phyloP scores from a whole-genome alignment of 306 rosid species.

The Luffa aegyptiaca region DNA sequence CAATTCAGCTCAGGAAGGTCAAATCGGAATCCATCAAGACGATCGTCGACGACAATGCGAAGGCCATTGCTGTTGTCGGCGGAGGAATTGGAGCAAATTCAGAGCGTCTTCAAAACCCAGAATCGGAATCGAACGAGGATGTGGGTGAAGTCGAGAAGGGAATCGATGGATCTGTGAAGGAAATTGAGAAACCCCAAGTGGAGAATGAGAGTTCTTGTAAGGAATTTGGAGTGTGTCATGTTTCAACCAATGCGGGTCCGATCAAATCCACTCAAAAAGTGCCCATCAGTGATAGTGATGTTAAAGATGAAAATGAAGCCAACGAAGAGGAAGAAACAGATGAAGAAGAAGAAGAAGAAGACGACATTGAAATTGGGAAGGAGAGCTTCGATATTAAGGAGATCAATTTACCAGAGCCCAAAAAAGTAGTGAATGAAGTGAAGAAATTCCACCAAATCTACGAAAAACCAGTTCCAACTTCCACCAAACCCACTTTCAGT shows the following conservation, averaged over 20 bases:
- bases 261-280: conserved; percentile 20
- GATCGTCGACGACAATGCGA: neutral
- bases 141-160: neutral
- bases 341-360: conserved; percentile 16
- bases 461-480: conserved; percentile 14
- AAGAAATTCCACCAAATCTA: conserved; percentile 20
- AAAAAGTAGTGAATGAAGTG: conserved; percentile 21
- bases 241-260: conserved; percentile 11
- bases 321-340: conserved; percentile 17
- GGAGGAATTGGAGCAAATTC: conserved; percentile 13
- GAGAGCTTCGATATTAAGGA: conserved; percentile 52
- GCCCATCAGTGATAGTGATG: conserved; percentile 16
- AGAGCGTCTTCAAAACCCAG: conserved; percentile 29
- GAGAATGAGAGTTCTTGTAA: conserved; percentile 32
- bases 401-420: conserved; percentile 20
- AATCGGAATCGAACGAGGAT: conserved; percentile 33
- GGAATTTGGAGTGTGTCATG: conserved; percentile 51
- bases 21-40: conserved; percentile 34
- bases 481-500: conserved; percentile 5
- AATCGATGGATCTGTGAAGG: conserved; percentile 18
- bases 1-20: conserved; percentile 32
- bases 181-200: conserved; percentile 28
- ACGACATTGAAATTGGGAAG: conserved; percentile 15
- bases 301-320: conserved; percentile 11
- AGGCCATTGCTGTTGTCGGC: conserved; percentile 5